Evolutionary conservation across 176 grass and related monocot species (phyloP), one percentile per base, ranked within the genome.

Genomic region (Thalia dealbata): DNA sequence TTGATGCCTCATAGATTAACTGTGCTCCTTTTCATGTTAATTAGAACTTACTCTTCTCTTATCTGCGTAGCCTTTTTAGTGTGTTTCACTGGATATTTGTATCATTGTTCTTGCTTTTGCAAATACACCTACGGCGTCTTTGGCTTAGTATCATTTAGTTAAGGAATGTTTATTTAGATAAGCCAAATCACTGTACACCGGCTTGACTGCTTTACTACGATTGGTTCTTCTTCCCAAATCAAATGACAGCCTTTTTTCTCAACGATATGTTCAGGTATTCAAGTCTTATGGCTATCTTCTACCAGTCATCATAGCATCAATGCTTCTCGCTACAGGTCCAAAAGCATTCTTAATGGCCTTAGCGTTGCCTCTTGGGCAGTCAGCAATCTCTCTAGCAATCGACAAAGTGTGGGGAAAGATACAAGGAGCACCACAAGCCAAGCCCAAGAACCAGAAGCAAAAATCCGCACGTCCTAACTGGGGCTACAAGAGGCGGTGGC

Each of bases 311-410:
- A 70, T 96, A 67, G 76, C 26, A 25, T 96, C 88, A 24, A 86
- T 89, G 83, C 56, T 91, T 77, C 70, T 78, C 35, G 42, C 86
- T 14, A 87, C 86, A 35, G 88, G 88, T 52, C 83, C 79, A 26
- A 88, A 88, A 46, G 92, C 88, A 28, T 87, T 96, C 70, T 80
- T 96, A 30, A 77, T 96, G 92, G 92, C 88, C 52, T 83, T 96
- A 62, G 88, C 77, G 12, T 50, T 96, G 61, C 92, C 88, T 48
- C 88, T 96, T 27, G 86, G 62, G 29, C 92, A 96, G 69, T 91
- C 88, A 0, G 86, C 74, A 63, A 51, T 91, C 35, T 91, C 92
- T 50, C 73, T 96, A 15, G 65, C 52, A 51, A 21, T 96, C 10
- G 75, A 88, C 13, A 65, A 51, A 7, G 43, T 86, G 16, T 89